Base-by-base conservation (phyloP, 2,329 filamentous ascomycete genomes). In the Aspergillus sp. region DNA sequence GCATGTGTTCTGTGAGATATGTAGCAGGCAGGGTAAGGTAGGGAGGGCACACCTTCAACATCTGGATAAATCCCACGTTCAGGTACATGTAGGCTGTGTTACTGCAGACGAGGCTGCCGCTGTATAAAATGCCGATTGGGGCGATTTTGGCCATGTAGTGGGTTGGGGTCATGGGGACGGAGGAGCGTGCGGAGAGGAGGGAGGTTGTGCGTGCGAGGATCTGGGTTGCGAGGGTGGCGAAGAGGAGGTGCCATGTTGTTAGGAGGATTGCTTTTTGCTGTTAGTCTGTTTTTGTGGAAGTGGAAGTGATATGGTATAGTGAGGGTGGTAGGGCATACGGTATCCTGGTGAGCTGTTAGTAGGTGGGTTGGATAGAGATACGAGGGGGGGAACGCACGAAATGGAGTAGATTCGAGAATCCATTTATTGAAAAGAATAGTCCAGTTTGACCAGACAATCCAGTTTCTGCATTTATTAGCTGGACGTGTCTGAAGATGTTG, bases 391-490 rank as follows among this genome's bases (percentile, higher is more conserved):
- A 27, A 67, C 87, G 79, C 83, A 90, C 88, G 84, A 80, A 96
- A 96, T 61, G 89, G 84, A 57, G 88, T 84, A 17, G 88, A 92
- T 69, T 92, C 87, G 60, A 97, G 83, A 70, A 98, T 91, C 87
- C 90, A 96, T 85, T 98, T 98, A 86, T 98, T 97, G 86, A 96
- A 97, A 56, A 97, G 83, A 75, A 97, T 97, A 72, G 64, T 66
- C 15, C 59, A 37, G 33, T 63, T 66, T 6, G 64, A 66, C 56
- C 61, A 63, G 52, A 62, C 59, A 9, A 64, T 56, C 64, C 64
- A 66, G 12, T 62, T 59, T 15, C 63, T 65, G 27, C 6, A 44
- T 35, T 33, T 11, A 6, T 50, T 7, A 39, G 44, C 21, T 46
- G 17, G 35, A 37, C 27, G 31, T 27, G 7, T 6, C 7, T 43